Evolutionary conservation across 108 stramenopile species (phyloP).

Genomic region (Nitzschia inconspicua): DNA sequence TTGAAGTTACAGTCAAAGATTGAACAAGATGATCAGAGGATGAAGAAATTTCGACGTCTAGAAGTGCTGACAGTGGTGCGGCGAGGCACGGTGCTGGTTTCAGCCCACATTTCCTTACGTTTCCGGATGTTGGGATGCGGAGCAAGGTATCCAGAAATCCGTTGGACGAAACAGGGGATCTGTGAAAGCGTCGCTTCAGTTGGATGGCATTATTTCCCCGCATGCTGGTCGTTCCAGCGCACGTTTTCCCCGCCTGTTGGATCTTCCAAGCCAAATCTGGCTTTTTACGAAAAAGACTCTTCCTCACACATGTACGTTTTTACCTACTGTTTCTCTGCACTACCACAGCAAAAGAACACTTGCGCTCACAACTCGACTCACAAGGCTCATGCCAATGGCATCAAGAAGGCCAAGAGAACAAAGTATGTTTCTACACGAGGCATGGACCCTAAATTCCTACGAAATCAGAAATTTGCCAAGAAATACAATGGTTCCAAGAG

Average conservation of each 20-base stretch:
- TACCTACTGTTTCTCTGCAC: background rate
- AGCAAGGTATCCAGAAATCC: too few relatives aligned
- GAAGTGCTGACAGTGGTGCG: too few relatives aligned
- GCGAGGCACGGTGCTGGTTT: too few relatives aligned
- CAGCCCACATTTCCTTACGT: too few relatives aligned
- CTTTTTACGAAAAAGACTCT: background rate
- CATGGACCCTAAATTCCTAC: constrained; percentile 91
- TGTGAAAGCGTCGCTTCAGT: background rate
- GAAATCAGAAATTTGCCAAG: constrained; percentile 92
- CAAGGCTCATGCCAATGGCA: constrained; percentile 92
- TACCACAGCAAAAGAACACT: constrained; percentile 91
- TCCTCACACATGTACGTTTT: background rate
- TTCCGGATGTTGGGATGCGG: too few relatives aligned
- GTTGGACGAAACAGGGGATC: too few relatives aligned
- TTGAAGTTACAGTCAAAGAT: too few relatives aligned
- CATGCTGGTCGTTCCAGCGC: background rate
- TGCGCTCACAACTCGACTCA: constrained; percentile 90
- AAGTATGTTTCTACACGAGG: constrained; percentile 78
- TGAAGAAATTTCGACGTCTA: too few relatives aligned
- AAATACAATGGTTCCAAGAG: constrained; percentile 88
- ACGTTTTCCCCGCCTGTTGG: background rate
- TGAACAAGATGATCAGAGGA: too few relatives aligned
- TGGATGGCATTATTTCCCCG: background rate
- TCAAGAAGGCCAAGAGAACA: constrained; percentile 85
- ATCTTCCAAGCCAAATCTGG: background rate